Base-by-base conservation (phyloP, 2,329 filamentous ascomycete species). In the Hansfordia pulvinata region DNA sequence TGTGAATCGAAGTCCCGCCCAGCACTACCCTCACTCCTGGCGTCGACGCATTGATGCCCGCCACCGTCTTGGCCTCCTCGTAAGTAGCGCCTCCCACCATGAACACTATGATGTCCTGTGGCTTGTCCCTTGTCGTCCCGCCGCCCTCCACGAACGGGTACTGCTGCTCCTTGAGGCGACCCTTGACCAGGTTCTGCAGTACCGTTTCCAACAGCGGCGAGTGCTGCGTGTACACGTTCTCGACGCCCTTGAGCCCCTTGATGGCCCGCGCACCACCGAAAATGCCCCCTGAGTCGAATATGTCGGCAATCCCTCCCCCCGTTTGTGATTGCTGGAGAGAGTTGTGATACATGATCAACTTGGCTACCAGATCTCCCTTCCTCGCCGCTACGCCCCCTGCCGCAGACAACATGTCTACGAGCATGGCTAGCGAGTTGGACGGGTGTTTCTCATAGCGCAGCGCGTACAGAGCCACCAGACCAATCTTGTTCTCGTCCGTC, bases 191-290 rank as follows among this genome's bases (percentile, higher is more conserved):
- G 41, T 88, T 88, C 47, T 94, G 88, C 11, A 98, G 57, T 1
- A 85, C 96, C 14, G 70, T 69, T 50, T 94, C 86, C 10, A 98
- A 54, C 13, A 84, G 67, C 1, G 92, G 85, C 5, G 84, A 92
- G 51, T 98, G 90, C 50, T 98, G 92, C 0, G 90, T 98, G 50
- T 98, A 98, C 16, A 98, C 90, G 42, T 98, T 98, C 50, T 98
- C 92, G 2, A 98, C 90, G 2, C 90, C 90, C 46, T 96, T 94
- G 10, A 98, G 64, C 0, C 90, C 90, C 45, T 93, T 93, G 52
- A 98, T 85, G 43, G 78, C 83, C 20, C 84, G 69, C 8, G 86
- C 85, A 9, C 82, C 82, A 1, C 83, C 82, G 53, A 98, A 93
- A 36, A 98, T 88, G 4, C 84, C 88, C 1, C 78, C 72, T 0